Evolutionary conservation across 2,329 filamentous ascomycete species (phyloP).

Genomic region (Phoma sp.): DNA sequence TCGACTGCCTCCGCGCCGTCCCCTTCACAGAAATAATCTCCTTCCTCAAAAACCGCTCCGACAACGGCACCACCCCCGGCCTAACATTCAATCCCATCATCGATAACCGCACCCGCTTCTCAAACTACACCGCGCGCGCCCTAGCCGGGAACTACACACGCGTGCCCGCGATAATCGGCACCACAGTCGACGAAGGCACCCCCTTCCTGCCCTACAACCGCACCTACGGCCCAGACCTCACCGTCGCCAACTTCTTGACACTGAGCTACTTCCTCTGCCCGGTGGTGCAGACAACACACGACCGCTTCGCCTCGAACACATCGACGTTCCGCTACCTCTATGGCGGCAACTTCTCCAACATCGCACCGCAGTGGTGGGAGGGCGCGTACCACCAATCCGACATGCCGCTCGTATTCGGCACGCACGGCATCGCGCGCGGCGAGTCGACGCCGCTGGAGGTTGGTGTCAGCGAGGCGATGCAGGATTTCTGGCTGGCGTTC

Average conservation of each 20-base stretch:
- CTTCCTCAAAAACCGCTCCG: slow-evolving; percentile 41
- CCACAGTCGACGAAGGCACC: slow-evolving; percentile 43
- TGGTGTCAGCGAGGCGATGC: slow-evolving; percentile 44
- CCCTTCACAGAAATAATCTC: slow-evolving; percentile 36
- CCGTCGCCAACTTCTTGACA: slow-evolving; percentile 28
- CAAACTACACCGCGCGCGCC: slow-evolving; percentile 44
- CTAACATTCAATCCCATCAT: slow-evolving; percentile 37
- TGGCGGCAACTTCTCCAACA: slow-evolving; percentile 46
- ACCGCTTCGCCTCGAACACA: slow-evolving; percentile 31
- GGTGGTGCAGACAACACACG: slow-evolving; percentile 32
- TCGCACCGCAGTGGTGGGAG: slow-evolving; percentile 42
- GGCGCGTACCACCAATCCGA: slow-evolving; percentile 48
- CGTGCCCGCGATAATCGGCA: slow-evolving; percentile 48
- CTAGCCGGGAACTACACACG: slow-evolving; percentile 35
- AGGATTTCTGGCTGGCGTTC: slow-evolving; percentile 48
- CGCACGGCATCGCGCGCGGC: slow-evolving; percentile 36
- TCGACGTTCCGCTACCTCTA: slow-evolving; percentile 49
- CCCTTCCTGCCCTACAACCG: slow-evolving; percentile 42
- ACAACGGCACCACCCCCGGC: slow-evolving; percentile 32
- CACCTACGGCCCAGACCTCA: slow-evolving; percentile 34
- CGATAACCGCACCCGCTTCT: slow-evolving; percentile 43
- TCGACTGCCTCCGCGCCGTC: slow-evolving; percentile 48
- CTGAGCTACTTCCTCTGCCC: slow-evolving; percentile 41
- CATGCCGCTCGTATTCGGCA: slow-evolving; percentile 46
- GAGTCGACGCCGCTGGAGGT: slow-evolving; percentile 38